Percentiles rank a stretch among this genome's conserved stretches.
Evolutionary conservation across 2,329 filamentous ascomycete genomes (phyloP).

Genomic region (Penicillium brevicompactum): DNA sequence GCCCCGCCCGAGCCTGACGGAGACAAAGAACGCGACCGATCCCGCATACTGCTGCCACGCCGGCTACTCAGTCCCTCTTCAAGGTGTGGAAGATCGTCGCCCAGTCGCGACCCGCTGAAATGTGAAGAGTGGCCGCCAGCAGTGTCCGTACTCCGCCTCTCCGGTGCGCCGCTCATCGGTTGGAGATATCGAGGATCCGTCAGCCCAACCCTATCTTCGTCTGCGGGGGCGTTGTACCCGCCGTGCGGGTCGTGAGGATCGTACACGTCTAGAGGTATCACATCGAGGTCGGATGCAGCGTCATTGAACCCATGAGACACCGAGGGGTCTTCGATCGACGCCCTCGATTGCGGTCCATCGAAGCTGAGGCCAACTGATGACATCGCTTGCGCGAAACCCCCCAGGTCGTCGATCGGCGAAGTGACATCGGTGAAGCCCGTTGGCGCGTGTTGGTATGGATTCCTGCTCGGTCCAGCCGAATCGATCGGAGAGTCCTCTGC

Average conservation of each 20-base stretch:
- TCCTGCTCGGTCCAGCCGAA: constrained; percentile 22
- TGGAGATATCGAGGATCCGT: constrained; percentile 60
- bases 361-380: constrained; percentile 46
- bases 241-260: constrained; percentile 48
- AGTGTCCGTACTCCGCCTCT: constrained; percentile 51
- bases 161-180: constrained; percentile 55
- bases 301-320: constrained; percentile 28
- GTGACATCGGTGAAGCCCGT: constrained; percentile 27
- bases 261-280: constrained; percentile 31
- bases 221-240: constrained; percentile 56
- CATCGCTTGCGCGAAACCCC: constrained; percentile 46
- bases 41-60: constrained; percentile 54
- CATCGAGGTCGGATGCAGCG: constrained; percentile 31
- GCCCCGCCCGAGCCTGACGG: constrained; percentile 64
- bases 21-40: constrained; percentile 59
- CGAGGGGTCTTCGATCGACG: constrained; percentile 12
- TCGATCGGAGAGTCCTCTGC: constrained; percentile 53
- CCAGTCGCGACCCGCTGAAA: constrained; percentile 56
- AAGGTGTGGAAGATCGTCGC: constrained; percentile 62
- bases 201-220: constrained; percentile 59
- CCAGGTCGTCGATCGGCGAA: constrained; percentile 39
- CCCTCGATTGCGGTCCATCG: constrained; percentile 25
- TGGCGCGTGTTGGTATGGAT: constrained; percentile 22
- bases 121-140: constrained; percentile 58
- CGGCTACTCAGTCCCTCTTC: constrained; percentile 60